Conservation (phyloP, 1,284 basidiomycete genomes). For the Leccinum pachyderme region DNA sequence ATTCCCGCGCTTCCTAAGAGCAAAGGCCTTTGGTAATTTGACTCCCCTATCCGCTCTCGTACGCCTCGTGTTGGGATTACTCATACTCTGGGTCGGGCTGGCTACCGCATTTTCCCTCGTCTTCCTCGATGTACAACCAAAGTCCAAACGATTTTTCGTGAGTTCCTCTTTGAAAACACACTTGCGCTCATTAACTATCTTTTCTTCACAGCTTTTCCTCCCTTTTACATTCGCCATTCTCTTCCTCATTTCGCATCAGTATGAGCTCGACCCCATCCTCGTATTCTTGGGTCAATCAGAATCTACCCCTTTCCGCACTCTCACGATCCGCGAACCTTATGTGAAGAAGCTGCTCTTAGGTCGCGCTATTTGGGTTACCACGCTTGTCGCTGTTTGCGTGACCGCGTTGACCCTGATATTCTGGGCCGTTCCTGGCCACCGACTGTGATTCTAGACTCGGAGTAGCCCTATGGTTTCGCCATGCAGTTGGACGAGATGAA, state of each 20-base stretch:
- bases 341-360: constrained; percentile 87
- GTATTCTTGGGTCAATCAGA: constrained; percentile 84
- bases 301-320: constrained; percentile 89
- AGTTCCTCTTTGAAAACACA: constrained; percentile 38
- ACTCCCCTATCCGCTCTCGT: constrained; percentile 88
- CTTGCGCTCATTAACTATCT: constrained; percentile 7
- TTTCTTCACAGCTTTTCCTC: constrained; percentile 75
- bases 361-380: constrained; percentile 81
- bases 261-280: constrained; percentile 92
- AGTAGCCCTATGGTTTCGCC: constrained; percentile 1
- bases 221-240: constrained; percentile 91
- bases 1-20: constrained; percentile 93
- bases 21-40: constrained; percentile 96
- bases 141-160: constrained; percentile 91
- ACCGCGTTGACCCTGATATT: constrained; percentile 83
- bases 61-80: constrained; percentile 78
- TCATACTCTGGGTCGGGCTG: constrained; percentile 90
- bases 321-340: constrained; percentile 88
- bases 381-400: constrained; percentile 68
- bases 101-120: constrained; percentile 89
- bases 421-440: constrained; percentile 89
- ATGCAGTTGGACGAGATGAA: constrained; percentile 2
- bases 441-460: constrained; percentile 46
- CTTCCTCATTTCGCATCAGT: constrained; percentile 91
- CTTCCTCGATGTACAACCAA: constrained; percentile 90